Percentiles rank a stretch among this genome's conserved stretches.
Conservation (phyloP, 805 yeast genomes). For the Sungouiozyma ichnusensis region DNA sequence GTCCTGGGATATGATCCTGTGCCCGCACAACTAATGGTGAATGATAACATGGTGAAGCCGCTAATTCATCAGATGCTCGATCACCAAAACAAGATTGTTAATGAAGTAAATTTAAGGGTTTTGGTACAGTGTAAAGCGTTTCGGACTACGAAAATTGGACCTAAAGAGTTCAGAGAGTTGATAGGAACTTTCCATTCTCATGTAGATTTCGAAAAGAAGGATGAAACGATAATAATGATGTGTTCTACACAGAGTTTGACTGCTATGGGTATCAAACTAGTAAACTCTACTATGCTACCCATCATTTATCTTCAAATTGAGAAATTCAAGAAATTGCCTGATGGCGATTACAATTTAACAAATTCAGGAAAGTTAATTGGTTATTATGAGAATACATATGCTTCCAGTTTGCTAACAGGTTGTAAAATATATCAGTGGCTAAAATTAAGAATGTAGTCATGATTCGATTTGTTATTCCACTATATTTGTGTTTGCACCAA, state of each 20-base stretch:
- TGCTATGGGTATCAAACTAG: conserved; percentile 20
- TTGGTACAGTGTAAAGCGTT: conserved; percentile 28
- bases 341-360: conserved; percentile 14
- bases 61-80: conserved; percentile 8
- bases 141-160: conserved; percentile 19
- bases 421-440: conserved; percentile 24
- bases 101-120: conserved; percentile 10
- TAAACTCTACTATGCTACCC: conserved; percentile 22
- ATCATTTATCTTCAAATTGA: conserved; percentile 23
- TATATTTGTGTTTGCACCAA: too few relatives aligned
- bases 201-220: conserved; percentile 11
- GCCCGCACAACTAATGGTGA: conserved; percentile 12
- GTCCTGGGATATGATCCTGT: conserved; percentile 1
- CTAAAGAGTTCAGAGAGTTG: conserved; percentile 25
- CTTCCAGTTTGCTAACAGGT: conserved; percentile 18
- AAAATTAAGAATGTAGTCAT: conserved; percentile 11
- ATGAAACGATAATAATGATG: conserved; percentile 19
- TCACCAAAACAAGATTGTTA: conserved; percentile 1
- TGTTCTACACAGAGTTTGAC: conserved; percentile 27
- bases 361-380: conserved; percentile 21
- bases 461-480: too few relatives aligned
- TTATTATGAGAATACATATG: conserved; percentile 26
- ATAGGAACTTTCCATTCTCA: conserved; percentile 23
- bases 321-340: conserved; percentile 10
- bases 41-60: conserved; percentile 15